These are phyloP conservation scores for Skeletonema tropicum DNA, from an alignment of 108 stramenopile genomes.

Conservation along the genomic window DNA sequence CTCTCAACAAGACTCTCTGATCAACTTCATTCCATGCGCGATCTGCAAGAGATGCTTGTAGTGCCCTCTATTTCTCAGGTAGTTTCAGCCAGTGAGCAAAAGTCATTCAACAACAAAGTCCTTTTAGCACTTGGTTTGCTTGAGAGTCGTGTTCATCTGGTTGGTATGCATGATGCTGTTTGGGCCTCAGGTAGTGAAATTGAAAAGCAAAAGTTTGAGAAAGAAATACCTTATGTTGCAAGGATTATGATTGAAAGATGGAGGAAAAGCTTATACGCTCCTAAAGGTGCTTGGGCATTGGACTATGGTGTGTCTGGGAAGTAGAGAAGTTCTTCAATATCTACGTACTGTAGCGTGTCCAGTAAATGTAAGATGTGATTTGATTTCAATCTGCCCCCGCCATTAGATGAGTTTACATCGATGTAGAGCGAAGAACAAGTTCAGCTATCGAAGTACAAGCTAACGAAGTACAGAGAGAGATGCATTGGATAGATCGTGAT, in stretches of 20 bases:
- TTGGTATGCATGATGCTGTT: slow-evolving; percentile 83
- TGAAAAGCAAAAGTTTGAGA: slow-evolving; percentile 60
- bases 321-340: background rate
- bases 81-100: slow-evolving; percentile 70
- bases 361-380: no score
- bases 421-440: no score
- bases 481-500: no score
- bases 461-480: no score
- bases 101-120: slow-evolving; percentile 78
- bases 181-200: slow-evolving; percentile 38
- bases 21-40: slow-evolving; percentile 48
- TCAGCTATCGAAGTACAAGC: no score
- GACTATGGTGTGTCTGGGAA: slow-evolving; percentile 28
- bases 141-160: slow-evolving; percentile 77
- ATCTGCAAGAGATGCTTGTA: slow-evolving; percentile 56
- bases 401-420: no score
- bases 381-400: no score
- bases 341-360: background rate
- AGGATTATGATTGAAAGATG: slow-evolving; percentile 79
- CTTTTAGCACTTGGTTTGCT: slow-evolving; percentile 65
- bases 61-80: slow-evolving; percentile 63
- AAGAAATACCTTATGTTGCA: slow-evolving; percentile 67
- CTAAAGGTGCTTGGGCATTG: slow-evolving; percentile 50
- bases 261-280: slow-evolving; percentile 75
- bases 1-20: slow-evolving; percentile 49